Evolutionary conservation across 2,329 filamentous ascomycete genomes (phyloP).

Genomic region (Davidsoniella neocaledoniae): DNA sequence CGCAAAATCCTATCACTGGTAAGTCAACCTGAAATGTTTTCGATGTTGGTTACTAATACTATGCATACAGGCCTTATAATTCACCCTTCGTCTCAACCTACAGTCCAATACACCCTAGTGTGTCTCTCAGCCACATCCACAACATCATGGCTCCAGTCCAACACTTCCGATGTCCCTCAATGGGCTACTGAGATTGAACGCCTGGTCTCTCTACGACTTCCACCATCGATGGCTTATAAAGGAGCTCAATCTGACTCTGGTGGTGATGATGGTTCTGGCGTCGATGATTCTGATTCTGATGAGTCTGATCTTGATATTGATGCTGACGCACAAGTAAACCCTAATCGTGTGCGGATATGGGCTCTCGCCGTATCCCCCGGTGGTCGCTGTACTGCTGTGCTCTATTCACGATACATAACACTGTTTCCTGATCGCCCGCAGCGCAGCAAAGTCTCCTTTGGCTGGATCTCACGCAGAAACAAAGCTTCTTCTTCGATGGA

Average conservation of each 20-base stretch:
- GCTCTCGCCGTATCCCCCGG: conserved; percentile 35
- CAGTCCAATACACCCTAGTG: conserved; percentile 34
- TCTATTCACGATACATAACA: conserved; percentile 32
- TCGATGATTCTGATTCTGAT: conserved; percentile 14
- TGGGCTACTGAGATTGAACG: conserved; percentile 33
- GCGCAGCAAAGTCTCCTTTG: conserved; percentile 23
- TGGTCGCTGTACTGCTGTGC: conserved; percentile 32
- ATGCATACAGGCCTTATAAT: conserved; percentile 28
- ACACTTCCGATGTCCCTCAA: conserved; percentile 19
- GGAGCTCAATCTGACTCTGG: conserved; percentile 21
- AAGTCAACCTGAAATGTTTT: conserved; percentile 15
- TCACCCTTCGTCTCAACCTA: conserved; percentile 18
- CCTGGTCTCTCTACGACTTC: conserved; percentile 27
- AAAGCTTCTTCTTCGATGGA: too few species aligned
- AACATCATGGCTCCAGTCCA: conserved; percentile 33
- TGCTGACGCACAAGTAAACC: conserved; percentile 26
- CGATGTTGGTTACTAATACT: neutral
- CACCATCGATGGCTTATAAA: conserved; percentile 28
- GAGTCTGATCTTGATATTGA: conserved; percentile 20
- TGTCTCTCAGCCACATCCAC: conserved; percentile 35
- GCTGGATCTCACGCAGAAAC: conserved; percentile 12
- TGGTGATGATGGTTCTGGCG: conserved; percentile 15
- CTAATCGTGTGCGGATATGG: conserved; percentile 35
- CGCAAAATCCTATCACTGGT: conserved; percentile 31
- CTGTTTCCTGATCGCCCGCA: conserved; percentile 29